Base-by-base conservation (phyloP, 1,139 yeast species). In the Blastobotrys arbuscula region DNA sequence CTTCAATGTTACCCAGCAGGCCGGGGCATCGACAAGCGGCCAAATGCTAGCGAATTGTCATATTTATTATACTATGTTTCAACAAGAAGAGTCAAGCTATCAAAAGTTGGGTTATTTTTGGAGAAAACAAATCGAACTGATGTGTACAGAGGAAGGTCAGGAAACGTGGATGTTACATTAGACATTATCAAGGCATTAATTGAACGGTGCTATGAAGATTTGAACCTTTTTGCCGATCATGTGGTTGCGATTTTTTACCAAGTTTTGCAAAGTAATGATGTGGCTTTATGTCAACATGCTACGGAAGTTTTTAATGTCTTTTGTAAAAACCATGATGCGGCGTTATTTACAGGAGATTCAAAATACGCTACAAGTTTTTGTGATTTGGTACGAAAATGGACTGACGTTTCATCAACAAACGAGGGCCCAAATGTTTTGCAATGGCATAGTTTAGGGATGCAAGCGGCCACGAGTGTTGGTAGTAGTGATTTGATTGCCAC, bases 1-100 rank as follows among this genome's bases (percentile, higher is more conserved):
- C 77, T 85, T 49, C 95, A 86, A 65, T 92, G 98, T 71, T 92
- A 90, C 65, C 98, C 96, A 2, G 79, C 94, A 1, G 96, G 97
- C 1, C 76, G 87, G 54, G 83, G 82, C 7, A 76, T 78, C 6
- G 96, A 89, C 59, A 89, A 89, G 69, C 83, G 84, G 59, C 96
- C 98, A 10, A 90, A 90, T 65, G 81, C 95, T 1, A 87, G 95
- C 15, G 97, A 92, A 65, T 74, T 94, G 46, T 84, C 95, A 52
- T 89, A 89, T 64, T 74, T 92, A 57, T 70, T 90, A 38, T 92
- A 86, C 71, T 90, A 90, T 65, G 96, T 95, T n/a, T 82, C 95
- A 39, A 84, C 96, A 7, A 75, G 97, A 58, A 74, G 96, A 52
- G 82, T 88, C 39, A 92, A 92, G 64, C 73, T 92, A 55, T 92